Base-by-base conservation (phyloP, 345 rosid species). In the Arabidopsis arenosa region DNA sequence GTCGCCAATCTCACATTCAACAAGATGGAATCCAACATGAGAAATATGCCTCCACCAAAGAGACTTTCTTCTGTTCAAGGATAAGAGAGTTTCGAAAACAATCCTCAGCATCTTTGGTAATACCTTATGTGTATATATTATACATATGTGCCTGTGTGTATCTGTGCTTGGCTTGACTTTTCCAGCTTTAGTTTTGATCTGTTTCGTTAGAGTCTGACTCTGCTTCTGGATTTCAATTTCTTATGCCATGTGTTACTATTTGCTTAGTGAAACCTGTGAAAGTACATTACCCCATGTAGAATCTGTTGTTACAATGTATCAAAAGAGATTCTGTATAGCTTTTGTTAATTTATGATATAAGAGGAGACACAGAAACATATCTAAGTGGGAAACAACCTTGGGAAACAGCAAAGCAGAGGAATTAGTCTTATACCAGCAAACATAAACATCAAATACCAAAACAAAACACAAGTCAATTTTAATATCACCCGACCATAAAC, bases 1-100 rank as follows among this genome's bases (percentile, higher is more conserved):
- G 58, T 94, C 1, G 98, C 98, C 0, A 90, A 82, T 21, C 86
- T 93, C 76, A 81, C 92, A 83, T 93, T 85, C 83, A 80, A 82
- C 70, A 84, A 85, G 79, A 85, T 86, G 90, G 90, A 85, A 30
- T 43, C 75, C 30, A 81, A 84, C 26, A 59, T 78, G 48, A 78
- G 21, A 23, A 77, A 77, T n/a, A 48, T 83, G 73, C 77, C 68
- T 60, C 15, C 66, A 56, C 76, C 72, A 18, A 64, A 63, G 35
- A 48, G 66, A 77, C 5, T 63, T n/a, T 39, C 76, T 57, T 65
- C 51, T 49, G 0, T 28, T 21, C 73, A 65, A 71, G 63, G 73
- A 26, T 77, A 52, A 78, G 37, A 51, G 17, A 52, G 32, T 6
- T 26, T 8, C 43, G 9, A 14, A 26, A 57, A 49, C 58, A 33